Evolutionary conservation across 768 basidiomycete genomes (phyloP).

Genomic region (Sistotremastrum niveocremeum): DNA sequence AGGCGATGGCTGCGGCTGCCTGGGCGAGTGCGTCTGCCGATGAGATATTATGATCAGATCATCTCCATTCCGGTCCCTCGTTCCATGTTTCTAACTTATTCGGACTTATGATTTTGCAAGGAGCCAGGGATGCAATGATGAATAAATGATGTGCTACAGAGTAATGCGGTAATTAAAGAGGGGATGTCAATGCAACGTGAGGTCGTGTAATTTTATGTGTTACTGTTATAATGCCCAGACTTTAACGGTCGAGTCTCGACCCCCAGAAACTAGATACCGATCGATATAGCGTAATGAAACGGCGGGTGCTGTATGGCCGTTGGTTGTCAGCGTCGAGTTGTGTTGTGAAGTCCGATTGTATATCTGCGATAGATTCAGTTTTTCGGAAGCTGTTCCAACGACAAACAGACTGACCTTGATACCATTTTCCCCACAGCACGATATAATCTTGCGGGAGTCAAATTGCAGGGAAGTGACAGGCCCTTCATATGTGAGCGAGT

Average conservation of each 20-base stretch:
- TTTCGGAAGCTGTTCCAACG: neutral
- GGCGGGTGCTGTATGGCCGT: constrained; percentile 87
- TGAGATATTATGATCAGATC: too few species aligned
- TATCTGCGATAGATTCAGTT: constrained; percentile 32
- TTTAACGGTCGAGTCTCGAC: constrained; percentile 74
- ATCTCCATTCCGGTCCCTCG: too few species aligned
- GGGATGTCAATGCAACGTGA: too few species aligned
- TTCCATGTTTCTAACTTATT: too few species aligned
- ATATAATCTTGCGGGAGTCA: constrained; percentile 84
- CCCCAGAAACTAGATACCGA: constrained; percentile 84
- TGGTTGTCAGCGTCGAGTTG: constrained; percentile 69
- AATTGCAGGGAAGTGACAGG: constrained; percentile 88
- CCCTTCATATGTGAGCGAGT: constrained; percentile 84
- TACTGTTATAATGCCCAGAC: constrained; percentile 74
- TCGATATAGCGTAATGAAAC: constrained; percentile 93
- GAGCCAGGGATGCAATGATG: too few species aligned
- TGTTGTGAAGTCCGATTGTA: constrained; percentile 93
- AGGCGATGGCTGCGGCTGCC: too few species aligned
- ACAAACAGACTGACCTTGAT: constrained; percentile 47
- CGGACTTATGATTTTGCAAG: too few species aligned
- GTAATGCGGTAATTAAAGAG: too few species aligned
- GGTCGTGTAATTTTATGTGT: too few species aligned
- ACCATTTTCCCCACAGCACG: constrained; percentile 87
- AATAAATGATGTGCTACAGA: too few species aligned
- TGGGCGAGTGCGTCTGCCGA: too few species aligned